Evolutionary conservation across 176 grass and related monocot genomes (phyloP).

Genomic region (Thinopyrum elongatum): DNA sequence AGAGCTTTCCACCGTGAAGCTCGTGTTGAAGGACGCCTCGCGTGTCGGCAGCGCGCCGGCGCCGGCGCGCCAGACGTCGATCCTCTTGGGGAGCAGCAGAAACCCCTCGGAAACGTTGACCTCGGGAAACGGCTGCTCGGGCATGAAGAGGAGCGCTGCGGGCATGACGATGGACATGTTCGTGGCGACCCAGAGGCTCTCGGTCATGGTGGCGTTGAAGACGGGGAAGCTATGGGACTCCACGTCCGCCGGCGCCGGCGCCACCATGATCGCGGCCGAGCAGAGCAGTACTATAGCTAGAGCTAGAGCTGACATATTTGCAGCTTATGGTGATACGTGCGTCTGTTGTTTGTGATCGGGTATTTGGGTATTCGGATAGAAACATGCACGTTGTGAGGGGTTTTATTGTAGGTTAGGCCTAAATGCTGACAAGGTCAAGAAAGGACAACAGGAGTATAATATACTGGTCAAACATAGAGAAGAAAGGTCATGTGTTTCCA

Average conservation of each 20-base stretch:
- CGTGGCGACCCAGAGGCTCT: not conserved
- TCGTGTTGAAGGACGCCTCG: constrained; percentile 41
- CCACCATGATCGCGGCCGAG: not conserved
- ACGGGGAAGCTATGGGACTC: not conserved
- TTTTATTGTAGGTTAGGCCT: not conserved
- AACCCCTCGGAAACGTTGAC: constrained; percentile 36
- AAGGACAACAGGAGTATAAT: not conserved
- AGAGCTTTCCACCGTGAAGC: constrained; percentile 14
- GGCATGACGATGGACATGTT: not conserved
- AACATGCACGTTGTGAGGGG: not conserved
- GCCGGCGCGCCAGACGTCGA: constrained; percentile 29
- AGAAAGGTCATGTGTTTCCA: too few species aligned
- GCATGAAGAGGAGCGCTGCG: not conserved
- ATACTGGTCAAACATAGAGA: not conserved
- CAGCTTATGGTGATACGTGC: not conserved
- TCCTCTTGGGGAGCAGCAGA: not conserved
- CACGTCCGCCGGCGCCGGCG: not conserved
- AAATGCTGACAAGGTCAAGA: not conserved
- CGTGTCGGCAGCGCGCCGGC: not conserved
- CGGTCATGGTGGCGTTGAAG: not conserved
- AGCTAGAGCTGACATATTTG: not conserved
- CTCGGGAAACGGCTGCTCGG: not conserved
- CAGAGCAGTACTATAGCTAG: not conserved
- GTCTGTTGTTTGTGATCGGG: not conserved
- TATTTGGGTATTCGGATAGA: not conserved